Conservation (phyloP, 2,329 filamentous ascomycete genomes). For the Stagonosporopsis cucurbitacearum region DNA sequence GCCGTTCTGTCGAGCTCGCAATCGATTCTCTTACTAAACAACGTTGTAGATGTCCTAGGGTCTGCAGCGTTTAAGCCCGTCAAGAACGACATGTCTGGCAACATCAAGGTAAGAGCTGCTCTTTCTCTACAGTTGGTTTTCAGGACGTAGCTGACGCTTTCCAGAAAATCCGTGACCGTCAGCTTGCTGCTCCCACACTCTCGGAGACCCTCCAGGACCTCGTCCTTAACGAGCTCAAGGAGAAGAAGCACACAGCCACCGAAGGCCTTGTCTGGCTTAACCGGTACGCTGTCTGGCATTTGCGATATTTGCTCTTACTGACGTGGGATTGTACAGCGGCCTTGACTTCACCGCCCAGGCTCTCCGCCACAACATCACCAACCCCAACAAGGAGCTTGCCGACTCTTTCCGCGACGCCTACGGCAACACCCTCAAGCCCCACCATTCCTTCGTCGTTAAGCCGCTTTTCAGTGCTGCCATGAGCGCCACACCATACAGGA, state of each 20-base stretch:
- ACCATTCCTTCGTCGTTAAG: constrained; percentile 90
- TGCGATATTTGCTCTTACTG: constrained; percentile 5
- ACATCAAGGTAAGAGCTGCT: constrained; percentile 74
- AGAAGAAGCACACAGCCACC: constrained; percentile 85
- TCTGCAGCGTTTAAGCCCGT: constrained; percentile 84
- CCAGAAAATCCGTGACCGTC: constrained; percentile 87
- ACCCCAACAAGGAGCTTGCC: constrained; percentile 75
- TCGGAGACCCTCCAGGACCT: constrained; percentile 88
- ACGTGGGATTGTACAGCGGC: constrained; percentile 62
- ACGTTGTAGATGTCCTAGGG: constrained; percentile 62
- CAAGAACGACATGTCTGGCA: constrained; percentile 88
- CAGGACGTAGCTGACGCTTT: neutral
- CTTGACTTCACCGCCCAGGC: constrained; percentile 93
- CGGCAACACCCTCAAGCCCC: constrained; percentile 82
- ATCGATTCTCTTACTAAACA: neutral
- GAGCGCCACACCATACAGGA: constrained; percentile 89
- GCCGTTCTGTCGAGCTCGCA: constrained; percentile 19
- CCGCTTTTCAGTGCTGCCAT: constrained; percentile 93
- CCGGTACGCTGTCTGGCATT: constrained; percentile 64
- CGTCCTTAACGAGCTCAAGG: constrained; percentile 83
- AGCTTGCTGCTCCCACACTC: constrained; percentile 76
- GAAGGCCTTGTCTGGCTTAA: constrained; percentile 92
- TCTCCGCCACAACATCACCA: constrained; percentile 76
- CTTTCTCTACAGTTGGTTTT: neutral
- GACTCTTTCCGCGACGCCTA: constrained; percentile 89